Evolutionary conservation across 257 asterid species (phyloP), one percentile per base, ranked within the genome.

Genomic region (Nicotiana knightiana): DNA sequence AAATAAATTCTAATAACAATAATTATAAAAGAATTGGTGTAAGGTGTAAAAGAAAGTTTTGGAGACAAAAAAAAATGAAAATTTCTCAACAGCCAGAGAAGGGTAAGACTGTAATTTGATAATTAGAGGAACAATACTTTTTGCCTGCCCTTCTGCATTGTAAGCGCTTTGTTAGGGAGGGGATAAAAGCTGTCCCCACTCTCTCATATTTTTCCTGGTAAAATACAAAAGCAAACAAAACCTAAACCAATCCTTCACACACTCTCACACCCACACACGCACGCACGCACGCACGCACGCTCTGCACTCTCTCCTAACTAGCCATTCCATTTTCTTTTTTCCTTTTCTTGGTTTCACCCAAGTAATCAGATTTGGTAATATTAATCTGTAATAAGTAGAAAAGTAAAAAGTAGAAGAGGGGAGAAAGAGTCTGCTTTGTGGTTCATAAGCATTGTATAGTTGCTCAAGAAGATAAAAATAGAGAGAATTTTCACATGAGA

Each of bases 181-280:
- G 82, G 90, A 85, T 84, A 81, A 84, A 89, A 82, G 86, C 65
- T 76, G 92, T 83, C 90, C 97, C 95, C 95, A 87, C 91, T 37
- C 62, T 30, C 85, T 77, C 76, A 18, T 18, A 1, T 76, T 82
- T 30, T 71, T 81, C 83, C 82, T 82, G 57, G 83, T 55, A 71
- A 80, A 68, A 68, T 15, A 59, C 80, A 77, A 68, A 83, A 86
- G 70, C 67, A 81, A 83, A 84, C 84, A 84, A 83, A 86, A 84
- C 71, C 58, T 83, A 57, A 85, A 77, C 83, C 75, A 48, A 18
- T 66, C 83, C 51, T 58, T 61, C 80, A 32, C 85, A 53, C 79
- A 82, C 83, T 12, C 82, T 37, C 84, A 85, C 86, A 21, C 33
- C 2, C 86, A 82, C 89, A 77, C 90, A 18, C 81, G 55, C 83